Conservation (phyloP, 768 basidiomycete genomes). For the Strobilomyces confusus region DNA sequence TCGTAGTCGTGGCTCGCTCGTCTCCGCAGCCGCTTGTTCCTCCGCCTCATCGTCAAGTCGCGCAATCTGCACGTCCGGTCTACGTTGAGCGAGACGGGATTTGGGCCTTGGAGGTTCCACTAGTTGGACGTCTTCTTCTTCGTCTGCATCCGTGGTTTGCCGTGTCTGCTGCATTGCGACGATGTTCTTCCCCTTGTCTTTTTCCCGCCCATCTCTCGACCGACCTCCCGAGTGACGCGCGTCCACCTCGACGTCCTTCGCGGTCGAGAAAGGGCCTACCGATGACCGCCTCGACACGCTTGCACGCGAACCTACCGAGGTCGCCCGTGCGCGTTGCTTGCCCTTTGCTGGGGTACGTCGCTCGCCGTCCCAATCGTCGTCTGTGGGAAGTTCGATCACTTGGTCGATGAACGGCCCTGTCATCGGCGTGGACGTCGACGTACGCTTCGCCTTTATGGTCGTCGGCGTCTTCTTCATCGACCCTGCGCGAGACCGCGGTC, state of each 20-base stretch:
- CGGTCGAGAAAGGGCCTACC: neutral
- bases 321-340: neutral
- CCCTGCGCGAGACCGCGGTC: slow-evolving; percentile 4
- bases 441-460: neutral
- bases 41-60: neutral
- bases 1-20: neutral
- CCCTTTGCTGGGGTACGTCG: neutral
- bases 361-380: neutral
- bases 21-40: neutral
- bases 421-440: neutral
- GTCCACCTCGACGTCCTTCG: neutral
- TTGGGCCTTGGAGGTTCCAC: neutral
- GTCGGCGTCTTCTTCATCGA: slow-evolving; percentile 11
- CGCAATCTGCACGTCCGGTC: neutral
- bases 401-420: slow-evolving; percentile 18
- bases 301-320: neutral
- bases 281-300: slow-evolving; percentile 2
- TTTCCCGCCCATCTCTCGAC: neutral
- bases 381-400: slow-evolving; percentile 21
- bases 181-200: neutral
- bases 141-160: neutral
- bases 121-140: neutral
- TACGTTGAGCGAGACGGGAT: slow-evolving; percentile 1
- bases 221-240: neutral
- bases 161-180: neutral